Base-by-base conservation (phyloP, 164 flowering plant genomes). In the Euptelea pleiosperma region DNA sequence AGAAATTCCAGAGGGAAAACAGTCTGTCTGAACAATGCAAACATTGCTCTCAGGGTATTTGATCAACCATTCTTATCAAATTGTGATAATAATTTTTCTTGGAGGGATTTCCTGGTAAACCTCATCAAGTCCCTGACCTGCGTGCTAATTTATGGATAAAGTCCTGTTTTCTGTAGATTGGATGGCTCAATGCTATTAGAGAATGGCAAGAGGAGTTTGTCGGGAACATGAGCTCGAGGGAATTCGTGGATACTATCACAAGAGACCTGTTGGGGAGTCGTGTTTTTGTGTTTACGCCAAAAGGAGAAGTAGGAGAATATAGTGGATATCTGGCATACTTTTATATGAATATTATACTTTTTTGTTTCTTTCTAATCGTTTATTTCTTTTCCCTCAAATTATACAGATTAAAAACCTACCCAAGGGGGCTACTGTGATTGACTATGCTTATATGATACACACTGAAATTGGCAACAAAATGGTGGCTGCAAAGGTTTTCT, bases 131-230 rank as follows among this genome's bases (percentile, higher is more conserved):
- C n/a, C n/a, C n/a, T n/a, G n/a, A n/a, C n/a, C n/a, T n/a, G 15
- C 44, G 1, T 67, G 53, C 57, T 67, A 59, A 50, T 56, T 37
- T 48, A 52, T 76, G 66, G 60, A 61, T 56, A 50, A 73, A 60
- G 33, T 67, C 28, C 16, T 69, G 7, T 25, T 66, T 64, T 41
- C 65, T 79, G 61, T 73, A 93, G 99, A 79, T 93, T 77, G 84
- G 99, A 31, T 93, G 99, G 99, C 89, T 93, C 21, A 90, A 90
- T 75, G 99, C 99, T 46, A 93, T 93, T 19, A 85, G 96, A 75
- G 99, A 93, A 65, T 93, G 99, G 99, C 99, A 93, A 75, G 99
- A 93, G 64, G 99, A 93, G 77, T 93, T 93, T 75, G 99, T 93
- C 54, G 99, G 99, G 62, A 93, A 89, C 70, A 93, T 93, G 99